Conservation (phyloP, 2,329 filamentous ascomycete species). For the Claviceps spartinae region DNA sequence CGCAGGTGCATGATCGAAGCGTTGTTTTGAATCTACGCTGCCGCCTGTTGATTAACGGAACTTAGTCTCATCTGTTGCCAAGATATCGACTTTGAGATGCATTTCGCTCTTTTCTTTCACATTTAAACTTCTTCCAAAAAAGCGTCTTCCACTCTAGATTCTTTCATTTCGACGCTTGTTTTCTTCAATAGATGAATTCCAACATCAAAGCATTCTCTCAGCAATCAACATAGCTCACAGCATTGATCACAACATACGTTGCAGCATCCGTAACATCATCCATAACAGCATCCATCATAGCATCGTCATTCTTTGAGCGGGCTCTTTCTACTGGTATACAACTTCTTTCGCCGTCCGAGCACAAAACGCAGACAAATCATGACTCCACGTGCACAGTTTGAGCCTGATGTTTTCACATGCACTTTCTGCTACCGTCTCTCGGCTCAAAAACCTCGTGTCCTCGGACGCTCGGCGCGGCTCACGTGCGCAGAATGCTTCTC, state of each 20-base stretch:
- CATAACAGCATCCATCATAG: not conserved
- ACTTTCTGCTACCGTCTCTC: conserved; percentile 39
- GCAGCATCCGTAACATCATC: too few relatives aligned
- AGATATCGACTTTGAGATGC: not conserved
- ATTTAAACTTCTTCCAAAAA: too few relatives aligned
- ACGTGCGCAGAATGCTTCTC: conserved; percentile 34
- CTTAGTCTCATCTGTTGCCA: too few relatives aligned
- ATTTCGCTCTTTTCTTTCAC: not conserved
- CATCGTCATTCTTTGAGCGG: not conserved
- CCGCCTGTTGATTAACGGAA: too few relatives aligned
- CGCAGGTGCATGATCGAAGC: too few relatives aligned
- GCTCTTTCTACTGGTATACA: not conserved
- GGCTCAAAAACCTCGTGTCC: conserved; percentile 21
- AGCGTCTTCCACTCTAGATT: too few relatives aligned
- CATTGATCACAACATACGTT: too few relatives aligned
- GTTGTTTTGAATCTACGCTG: too few relatives aligned
- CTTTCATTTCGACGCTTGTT: too few relatives aligned
- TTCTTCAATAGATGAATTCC: too few relatives aligned
- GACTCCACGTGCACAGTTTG: not conserved
- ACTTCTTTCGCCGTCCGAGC: not conserved
- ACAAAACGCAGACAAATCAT: not conserved
- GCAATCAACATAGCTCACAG: too few relatives aligned
- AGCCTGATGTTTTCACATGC: conserved; percentile 30
- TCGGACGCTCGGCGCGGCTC: conserved; percentile 34
- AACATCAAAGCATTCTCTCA: too few relatives aligned